Evolutionary conservation across 1,284 basidiomycete species (phyloP).

Genomic region (Tilletia setariae): DNA sequence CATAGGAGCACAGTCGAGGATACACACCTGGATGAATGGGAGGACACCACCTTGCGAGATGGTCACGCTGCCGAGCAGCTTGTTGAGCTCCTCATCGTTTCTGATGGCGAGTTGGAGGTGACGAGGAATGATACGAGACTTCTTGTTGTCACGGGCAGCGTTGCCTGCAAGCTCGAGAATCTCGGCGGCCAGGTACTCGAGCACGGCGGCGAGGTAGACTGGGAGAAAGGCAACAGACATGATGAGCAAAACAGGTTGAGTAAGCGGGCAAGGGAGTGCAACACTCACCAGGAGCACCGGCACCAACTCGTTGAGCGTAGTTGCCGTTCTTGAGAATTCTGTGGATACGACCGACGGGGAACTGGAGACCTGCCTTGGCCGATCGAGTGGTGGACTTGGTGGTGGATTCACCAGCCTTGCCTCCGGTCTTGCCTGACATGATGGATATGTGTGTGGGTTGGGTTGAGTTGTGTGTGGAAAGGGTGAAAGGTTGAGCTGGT

Average conservation of each 20-base stretch:
- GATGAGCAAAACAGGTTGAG: neutral
- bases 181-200: constrained; percentile 81
- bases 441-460: constrained; percentile 13
- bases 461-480: neutral
- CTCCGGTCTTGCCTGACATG: constrained; percentile 52
- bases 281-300: constrained; percentile 58
- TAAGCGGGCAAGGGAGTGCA: neutral
- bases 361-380: constrained; percentile 49
- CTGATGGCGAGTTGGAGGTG: constrained; percentile 85
- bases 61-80: constrained; percentile 75
- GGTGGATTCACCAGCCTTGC: constrained; percentile 34
- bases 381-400: constrained; percentile 56
- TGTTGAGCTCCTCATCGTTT: constrained; percentile 62
- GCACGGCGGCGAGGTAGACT: constrained; percentile 77
- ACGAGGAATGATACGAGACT: constrained; percentile 64
- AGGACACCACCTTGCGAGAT: constrained; percentile 90
- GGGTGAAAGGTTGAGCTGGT: neutral
- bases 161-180: constrained; percentile 81
- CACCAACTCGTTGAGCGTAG: constrained; percentile 49
- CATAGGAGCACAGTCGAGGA: too few species aligned
- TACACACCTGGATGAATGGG: constrained; percentile 57
- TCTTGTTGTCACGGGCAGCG: constrained; percentile 58
- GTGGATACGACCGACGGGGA: constrained; percentile 52
- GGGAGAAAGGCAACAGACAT: constrained; percentile 25
- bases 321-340: constrained; percentile 48